phyloP scores from a whole-genome alignment of 2,329 filamentous ascomycete species.

The Aspergillus alliaceus region DNA sequence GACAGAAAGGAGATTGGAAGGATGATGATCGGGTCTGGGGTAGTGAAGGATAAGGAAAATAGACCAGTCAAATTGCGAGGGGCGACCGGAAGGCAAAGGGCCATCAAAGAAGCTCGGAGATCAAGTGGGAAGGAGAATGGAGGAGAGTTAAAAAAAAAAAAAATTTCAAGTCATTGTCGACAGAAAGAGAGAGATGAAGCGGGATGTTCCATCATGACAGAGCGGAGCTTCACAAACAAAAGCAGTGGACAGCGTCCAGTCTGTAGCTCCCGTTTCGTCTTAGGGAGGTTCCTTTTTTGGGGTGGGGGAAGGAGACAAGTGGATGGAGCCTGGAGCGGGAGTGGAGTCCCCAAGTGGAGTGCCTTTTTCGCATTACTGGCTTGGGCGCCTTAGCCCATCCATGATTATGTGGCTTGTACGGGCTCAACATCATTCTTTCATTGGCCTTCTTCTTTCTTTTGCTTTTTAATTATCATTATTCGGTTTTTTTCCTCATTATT shows the following conservation, averaged over 20 bases:
- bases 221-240: slow-evolving; percentile 22
- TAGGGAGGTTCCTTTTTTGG: slow-evolving; percentile 9
- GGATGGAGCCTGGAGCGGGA: slow-evolving; percentile 19
- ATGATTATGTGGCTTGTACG: slow-evolving; percentile 13
- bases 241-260: slow-evolving; percentile 11
- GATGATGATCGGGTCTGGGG: slow-evolving; percentile 13
- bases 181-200: slow-evolving; percentile 6
- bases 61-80: neutral
- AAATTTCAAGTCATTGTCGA: neutral
- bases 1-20: slow-evolving; percentile 7
- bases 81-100: neutral
- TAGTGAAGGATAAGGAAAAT: slow-evolving; percentile 1
- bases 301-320: slow-evolving; percentile 6
- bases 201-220: slow-evolving; percentile 14
- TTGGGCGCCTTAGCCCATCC: slow-evolving; percentile 11
- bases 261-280: slow-evolving; percentile 11
- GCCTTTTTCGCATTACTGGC: slow-evolving; percentile 10
- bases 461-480: neutral
- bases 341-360: slow-evolving; percentile 16
- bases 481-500: neutral
- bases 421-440: neutral
- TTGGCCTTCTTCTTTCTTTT: neutral
- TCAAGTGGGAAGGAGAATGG: neutral
- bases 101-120: neutral
- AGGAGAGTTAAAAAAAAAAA: too few relatives aligned